Evolutionary conservation across 1,284 basidiomycete genomes (phyloP).

Genomic region (Tremellales sp.): DNA sequence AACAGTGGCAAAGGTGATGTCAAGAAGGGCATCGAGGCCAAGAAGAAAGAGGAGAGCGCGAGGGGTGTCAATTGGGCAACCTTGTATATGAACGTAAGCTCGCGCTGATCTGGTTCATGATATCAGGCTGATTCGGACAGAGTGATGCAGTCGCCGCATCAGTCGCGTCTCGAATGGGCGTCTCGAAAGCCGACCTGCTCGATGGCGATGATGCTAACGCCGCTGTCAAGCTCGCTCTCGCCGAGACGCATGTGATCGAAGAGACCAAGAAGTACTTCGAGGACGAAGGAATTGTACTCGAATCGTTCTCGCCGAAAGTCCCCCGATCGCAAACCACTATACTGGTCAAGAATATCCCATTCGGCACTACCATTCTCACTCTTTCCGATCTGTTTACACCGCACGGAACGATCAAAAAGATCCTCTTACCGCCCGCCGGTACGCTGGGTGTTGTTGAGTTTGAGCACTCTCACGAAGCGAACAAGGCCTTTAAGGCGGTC

Average conservation of each 20-base stretch:
- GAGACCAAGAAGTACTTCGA: slow-evolving; percentile 90
- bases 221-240: slow-evolving; percentile 90
- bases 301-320: slow-evolving; percentile 52
- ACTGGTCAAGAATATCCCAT: slow-evolving; percentile 95
- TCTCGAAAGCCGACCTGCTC: slow-evolving; percentile 81
- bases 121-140: slow-evolving; percentile 50
- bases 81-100: slow-evolving; percentile 93
- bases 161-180: slow-evolving; percentile 72
- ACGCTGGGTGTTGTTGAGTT: slow-evolving; percentile 93
- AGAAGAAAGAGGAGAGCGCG: slow-evolving; percentile 67
- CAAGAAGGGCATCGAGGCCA: slow-evolving; percentile 59
- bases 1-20: slow-evolving; percentile 61
- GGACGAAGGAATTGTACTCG: slow-evolving; percentile 54
- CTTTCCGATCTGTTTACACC: slow-evolving; percentile 74
- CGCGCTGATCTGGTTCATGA: background rate
- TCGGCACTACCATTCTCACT: slow-evolving; percentile 71
- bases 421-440: slow-evolving; percentile 86
- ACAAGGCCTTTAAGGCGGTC: slow-evolving; percentile 71
- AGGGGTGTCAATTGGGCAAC: slow-evolving; percentile 94
- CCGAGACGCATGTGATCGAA: slow-evolving; percentile 92
- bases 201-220: slow-evolving; percentile 55
- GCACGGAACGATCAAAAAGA: slow-evolving; percentile 69
- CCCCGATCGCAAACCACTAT: slow-evolving; percentile 72
- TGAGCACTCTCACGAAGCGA: slow-evolving; percentile 64
- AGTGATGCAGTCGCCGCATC: slow-evolving; percentile 82